phyloP scores from a whole-genome alignment of 2,329 filamentous ascomycete genomes.

The Diaporthe citriasiana region DNA sequence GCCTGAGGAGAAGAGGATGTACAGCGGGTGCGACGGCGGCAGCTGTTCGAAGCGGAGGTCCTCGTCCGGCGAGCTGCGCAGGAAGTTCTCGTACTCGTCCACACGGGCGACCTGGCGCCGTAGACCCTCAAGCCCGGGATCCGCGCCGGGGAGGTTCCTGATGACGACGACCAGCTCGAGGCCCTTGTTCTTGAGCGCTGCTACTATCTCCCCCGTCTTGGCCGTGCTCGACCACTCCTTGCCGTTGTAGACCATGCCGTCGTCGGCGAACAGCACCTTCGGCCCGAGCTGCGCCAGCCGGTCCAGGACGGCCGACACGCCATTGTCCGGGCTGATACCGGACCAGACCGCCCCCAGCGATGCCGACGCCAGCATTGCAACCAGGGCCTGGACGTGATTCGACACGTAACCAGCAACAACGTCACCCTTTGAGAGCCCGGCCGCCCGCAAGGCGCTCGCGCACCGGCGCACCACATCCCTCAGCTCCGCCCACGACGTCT shows the following conservation, averaged over 20 bases:
- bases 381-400: slow-evolving; percentile 88
- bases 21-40: slow-evolving; percentile 87
- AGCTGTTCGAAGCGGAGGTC: slow-evolving; percentile 80
- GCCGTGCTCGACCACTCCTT: slow-evolving; percentile 84
- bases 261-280: slow-evolving; percentile 86
- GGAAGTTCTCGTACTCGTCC: slow-evolving; percentile 61
- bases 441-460: slow-evolving; percentile 76
- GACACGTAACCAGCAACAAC: slow-evolving; percentile 83
- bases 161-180: slow-evolving; percentile 82
- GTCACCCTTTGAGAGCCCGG: slow-evolving; percentile 70
- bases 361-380: slow-evolving; percentile 88
- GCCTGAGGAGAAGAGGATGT: slow-evolving; percentile 93
- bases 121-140: slow-evolving; percentile 60
- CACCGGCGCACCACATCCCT: slow-evolving; percentile 83
- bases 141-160: slow-evolving; percentile 68
- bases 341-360: slow-evolving; percentile 93
- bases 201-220: slow-evolving; percentile 84
- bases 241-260: slow-evolving; percentile 91
- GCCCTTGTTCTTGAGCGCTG: slow-evolving; percentile 69
- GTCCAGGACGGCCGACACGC: slow-evolving; percentile 91
- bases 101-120: slow-evolving; percentile 56
- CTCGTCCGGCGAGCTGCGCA: slow-evolving; percentile 57
- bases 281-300: slow-evolving; percentile 88
- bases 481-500: slow-evolving; percentile 81
- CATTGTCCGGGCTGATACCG: slow-evolving; percentile 91